A percentile compares a stretch with the other conserved stretches of the same genome.
Evolutionary conservation across 75 land plant species (phyloP).

Genomic region (Cryptomeria japonica): DNA sequence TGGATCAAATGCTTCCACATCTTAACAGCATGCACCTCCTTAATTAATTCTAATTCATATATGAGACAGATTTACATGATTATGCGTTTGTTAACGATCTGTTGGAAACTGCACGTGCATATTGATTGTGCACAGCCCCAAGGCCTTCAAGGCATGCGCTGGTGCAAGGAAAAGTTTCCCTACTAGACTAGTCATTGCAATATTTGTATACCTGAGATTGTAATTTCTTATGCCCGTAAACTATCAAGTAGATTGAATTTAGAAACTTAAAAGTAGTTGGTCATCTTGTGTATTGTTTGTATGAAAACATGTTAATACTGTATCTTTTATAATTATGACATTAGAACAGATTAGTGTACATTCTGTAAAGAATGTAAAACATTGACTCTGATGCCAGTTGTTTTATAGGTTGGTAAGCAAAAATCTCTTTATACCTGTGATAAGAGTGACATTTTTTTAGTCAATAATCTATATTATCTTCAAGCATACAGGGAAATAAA

Average conservation of each 20-base stretch:
- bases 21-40: too few species aligned
- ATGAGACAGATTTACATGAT: too few species aligned
- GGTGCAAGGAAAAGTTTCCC: not conserved
- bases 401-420: not conserved
- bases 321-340: slow-evolving; percentile 1
- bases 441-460: not conserved
- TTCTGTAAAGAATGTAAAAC: not conserved
- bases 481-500: not conserved
- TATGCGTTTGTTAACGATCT: too few species aligned
- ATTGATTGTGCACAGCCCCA: not conserved
- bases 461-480: not conserved
- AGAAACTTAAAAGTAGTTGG: too few species aligned
- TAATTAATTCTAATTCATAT: too few species aligned
- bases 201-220: not conserved
- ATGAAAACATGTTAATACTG: not conserved
- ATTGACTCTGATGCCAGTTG: not conserved
- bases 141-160: not conserved
- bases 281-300: not conserved
- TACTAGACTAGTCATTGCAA: not conserved
- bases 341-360: not conserved
- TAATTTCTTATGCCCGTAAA: too few species aligned
- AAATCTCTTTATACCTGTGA: not conserved
- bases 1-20: too few species aligned
- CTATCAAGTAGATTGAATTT: too few species aligned
- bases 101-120: too few species aligned